A percentile compares a stretch with the other conserved stretches of the same genome.
Conservation (phyloP, 2,329 filamentous ascomycete species). For the Raffaelea ambrosiae region DNA sequence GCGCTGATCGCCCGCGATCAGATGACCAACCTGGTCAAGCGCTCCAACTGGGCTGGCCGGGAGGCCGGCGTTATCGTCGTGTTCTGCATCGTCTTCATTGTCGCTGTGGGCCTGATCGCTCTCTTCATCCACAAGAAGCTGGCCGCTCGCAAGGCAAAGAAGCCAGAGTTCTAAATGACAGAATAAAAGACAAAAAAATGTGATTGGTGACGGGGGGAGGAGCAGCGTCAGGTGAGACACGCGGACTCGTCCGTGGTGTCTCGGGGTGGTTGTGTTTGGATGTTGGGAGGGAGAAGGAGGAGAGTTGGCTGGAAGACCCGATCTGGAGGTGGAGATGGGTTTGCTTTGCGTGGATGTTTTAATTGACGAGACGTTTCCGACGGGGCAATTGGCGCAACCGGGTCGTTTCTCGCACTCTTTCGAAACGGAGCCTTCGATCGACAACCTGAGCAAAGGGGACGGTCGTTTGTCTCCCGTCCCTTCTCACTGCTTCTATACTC, state of each 20-base stretch:
- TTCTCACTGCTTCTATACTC: too few species aligned
- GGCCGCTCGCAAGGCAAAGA: constrained; percentile 19
- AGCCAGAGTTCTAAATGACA: constrained; percentile 14
- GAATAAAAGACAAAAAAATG: not conserved
- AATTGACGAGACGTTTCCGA: constrained; percentile 4
- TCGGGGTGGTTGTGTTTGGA: not conserved
- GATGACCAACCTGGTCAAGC: constrained; percentile 38
- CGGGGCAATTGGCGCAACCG: not conserved
- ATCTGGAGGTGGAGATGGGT: not conserved
- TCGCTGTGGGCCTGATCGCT: constrained; percentile 38
- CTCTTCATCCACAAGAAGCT: constrained; percentile 35
- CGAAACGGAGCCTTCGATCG: not conserved
- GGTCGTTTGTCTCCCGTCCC: too few species aligned
- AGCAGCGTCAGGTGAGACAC: not conserved
- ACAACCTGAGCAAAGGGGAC: too few species aligned
- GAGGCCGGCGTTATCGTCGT: constrained; percentile 55
- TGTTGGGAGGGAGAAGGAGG: not conserved
- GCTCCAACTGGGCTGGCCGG: constrained; percentile 47
- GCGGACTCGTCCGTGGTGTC: too few species aligned
- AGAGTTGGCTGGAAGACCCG: not conserved
- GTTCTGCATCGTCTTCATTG: constrained; percentile 51
- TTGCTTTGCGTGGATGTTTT: constrained; percentile 1
- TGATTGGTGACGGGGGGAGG: not conserved
- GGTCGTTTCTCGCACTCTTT: not conserved
- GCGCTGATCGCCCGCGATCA: constrained; percentile 22